phyloP scores from a whole-genome alignment of 495 filamentous ascomycete species.

The Aspergillus olivimuriae region DNA sequence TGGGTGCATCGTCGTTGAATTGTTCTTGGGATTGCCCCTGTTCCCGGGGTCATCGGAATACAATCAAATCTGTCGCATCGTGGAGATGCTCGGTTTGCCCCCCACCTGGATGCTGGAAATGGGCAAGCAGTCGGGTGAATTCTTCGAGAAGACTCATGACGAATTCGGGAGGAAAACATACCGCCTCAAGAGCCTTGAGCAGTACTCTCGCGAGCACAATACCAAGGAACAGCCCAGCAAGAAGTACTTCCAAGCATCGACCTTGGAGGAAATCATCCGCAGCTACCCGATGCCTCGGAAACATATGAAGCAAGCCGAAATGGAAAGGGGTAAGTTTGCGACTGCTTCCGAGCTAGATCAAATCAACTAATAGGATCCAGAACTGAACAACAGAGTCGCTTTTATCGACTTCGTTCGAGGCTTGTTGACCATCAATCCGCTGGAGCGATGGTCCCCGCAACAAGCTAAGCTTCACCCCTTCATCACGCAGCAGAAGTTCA shows the following conservation, averaged over 20 bases:
- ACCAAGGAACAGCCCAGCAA: constrained; percentile 99
- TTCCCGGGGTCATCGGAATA: constrained; percentile 99
- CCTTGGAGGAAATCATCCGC: constrained; percentile 92
- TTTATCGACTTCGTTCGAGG: constrained; percentile 99
- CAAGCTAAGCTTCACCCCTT: constrained; percentile 97
- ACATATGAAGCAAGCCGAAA: constrained; percentile 97
- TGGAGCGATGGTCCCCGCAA: constrained; percentile 96
- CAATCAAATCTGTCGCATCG: constrained; percentile 95
- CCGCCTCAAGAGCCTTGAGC: constrained; percentile 92
- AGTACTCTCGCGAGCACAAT: constrained; percentile 89
- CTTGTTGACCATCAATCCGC: constrained; percentile 85
- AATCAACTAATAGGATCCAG: constrained; percentile 36
- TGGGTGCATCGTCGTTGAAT: constrained; percentile 96
- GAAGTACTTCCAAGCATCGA: constrained; percentile 95
- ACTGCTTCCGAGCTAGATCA: neutral
- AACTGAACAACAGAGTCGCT: constrained; percentile 96
- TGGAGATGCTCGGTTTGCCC: constrained; percentile 95
- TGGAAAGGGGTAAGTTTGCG: constrained; percentile 75
- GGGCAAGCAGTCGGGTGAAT: constrained; percentile 96
- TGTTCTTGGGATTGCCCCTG: constrained; percentile 90
- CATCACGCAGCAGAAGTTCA: constrained; percentile 97
- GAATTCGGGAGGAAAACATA: constrained; percentile 85
- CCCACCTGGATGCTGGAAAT: constrained; percentile 99
- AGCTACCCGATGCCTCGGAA: constrained; percentile 97
- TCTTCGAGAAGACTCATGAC: constrained; percentile 93